Evolutionary conservation across 331 rosid genomes (phyloP), one percentile per base, ranked within the genome.

Genomic region (Arachis monticola): DNA sequence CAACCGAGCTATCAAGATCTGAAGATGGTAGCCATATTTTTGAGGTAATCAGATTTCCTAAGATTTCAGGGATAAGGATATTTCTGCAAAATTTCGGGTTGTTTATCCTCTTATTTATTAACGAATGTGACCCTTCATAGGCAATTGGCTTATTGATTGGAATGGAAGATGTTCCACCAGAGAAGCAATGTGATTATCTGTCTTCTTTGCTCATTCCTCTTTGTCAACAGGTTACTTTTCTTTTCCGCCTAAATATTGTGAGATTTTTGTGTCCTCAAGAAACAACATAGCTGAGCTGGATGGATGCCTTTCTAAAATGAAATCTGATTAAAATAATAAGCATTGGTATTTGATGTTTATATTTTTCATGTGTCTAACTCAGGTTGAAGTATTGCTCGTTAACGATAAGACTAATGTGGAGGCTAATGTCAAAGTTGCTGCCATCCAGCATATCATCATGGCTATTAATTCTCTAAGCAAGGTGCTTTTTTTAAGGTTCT

Each of bases 11-110:
- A 59, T 83, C 85, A 4, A 93, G 88, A 51, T 85, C 92, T 69
- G 99, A 95, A 85, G 99, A 95, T 83, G 98, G 99, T 47, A 87
- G 97, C 82, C 97, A 95, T 84, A 90, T 92, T 79, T 95, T 92
- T 84, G 97, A 92, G 99, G 99, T 95, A 83, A 51, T 67, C 44
- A 11, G 52, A 32, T 67, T 27, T 57, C 5, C 17, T 3, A 10
- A 57, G 27, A 22, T 57, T 74, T 80, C 22, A 66, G 67, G 56
- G 8, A 61, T 40, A 9, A 38, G 67, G 59, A 27, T 81, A 62
- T 70, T 69, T 68, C 60, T 71, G 40, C 74, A 71, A 73, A 76
- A 30, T 78, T 45, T 44, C 5, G 13, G 10, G 65, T 64, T 59
- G 30, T 74, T 69, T 77, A 27, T 52, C 35, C 62, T 75, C 67